Conservation (phyloP, 1,284 basidiomycete species). For the Tetrapyrgos nigripes region DNA sequence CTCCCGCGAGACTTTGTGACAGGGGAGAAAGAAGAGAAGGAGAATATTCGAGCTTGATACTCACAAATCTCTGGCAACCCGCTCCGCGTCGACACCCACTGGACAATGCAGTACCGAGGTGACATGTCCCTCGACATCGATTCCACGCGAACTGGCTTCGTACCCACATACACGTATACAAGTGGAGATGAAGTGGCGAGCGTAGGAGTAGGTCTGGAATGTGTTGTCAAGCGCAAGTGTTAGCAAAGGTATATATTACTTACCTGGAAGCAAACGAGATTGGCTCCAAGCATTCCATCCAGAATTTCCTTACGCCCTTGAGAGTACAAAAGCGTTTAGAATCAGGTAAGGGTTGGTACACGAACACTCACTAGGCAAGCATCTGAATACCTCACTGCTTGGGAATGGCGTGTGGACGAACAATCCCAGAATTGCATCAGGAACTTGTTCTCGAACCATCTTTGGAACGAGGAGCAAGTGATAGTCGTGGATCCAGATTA, state of each 20-base stretch:
- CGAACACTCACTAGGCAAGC: conserved; percentile 75
- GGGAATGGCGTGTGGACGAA: conserved; percentile 99
- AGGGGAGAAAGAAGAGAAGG: not conserved
- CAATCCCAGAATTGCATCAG: conserved; percentile 86
- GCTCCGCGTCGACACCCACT: conserved; percentile 95
- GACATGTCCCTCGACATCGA: conserved; percentile 90
- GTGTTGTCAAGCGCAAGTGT: not conserved
- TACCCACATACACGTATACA: conserved; percentile 97
- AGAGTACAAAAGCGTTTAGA: conserved; percentile 9
- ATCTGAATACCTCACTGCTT: conserved; percentile 95
- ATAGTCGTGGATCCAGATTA: conserved; percentile 93
- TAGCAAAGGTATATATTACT: conserved; percentile 12
- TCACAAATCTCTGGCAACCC: conserved; percentile 84
- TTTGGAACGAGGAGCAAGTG: conserved; percentile 92
- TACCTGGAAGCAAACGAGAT: conserved; percentile 93
- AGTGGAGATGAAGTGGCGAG: conserved; percentile 93
- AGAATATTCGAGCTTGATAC: conserved; percentile 30
- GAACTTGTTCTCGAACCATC: conserved; percentile 80
- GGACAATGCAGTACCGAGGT: conserved; percentile 91
- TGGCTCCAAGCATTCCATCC: conserved; percentile 98
- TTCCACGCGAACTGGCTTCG: conserved; percentile 85
- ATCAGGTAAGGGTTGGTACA: not conserved
- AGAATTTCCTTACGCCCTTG: conserved; percentile 88
- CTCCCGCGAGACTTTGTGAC: not conserved
- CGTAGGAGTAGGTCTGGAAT: conserved; percentile 90